Conservation (phyloP, 306 rosid genomes). For the Herpetospermum pedunculosum region DNA sequence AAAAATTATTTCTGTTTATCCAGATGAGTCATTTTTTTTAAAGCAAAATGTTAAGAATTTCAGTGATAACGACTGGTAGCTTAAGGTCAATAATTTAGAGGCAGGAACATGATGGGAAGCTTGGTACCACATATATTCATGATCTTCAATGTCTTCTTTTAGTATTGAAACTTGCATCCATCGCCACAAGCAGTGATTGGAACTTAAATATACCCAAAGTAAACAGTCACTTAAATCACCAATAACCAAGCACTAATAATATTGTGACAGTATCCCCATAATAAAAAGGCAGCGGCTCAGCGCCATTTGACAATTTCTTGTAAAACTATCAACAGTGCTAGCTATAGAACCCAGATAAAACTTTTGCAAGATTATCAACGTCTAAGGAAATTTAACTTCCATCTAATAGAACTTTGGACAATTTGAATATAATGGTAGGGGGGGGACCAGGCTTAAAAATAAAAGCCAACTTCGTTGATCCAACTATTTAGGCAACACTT, state of each 20-base stretch:
- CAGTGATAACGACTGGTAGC: background rate
- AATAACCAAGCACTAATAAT: background rate
- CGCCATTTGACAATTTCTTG: background rate
- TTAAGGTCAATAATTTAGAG: background rate
- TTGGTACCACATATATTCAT: background rate
- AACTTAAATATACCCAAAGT: background rate
- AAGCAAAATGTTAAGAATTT: background rate
- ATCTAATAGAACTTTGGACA: background rate
- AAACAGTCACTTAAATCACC: background rate
- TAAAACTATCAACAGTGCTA: background rate
- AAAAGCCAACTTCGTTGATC: background rate
- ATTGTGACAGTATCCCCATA: background rate
- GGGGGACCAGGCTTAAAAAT: background rate
- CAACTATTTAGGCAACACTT: background rate
- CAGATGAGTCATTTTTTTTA: background rate
- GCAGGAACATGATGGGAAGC: background rate
- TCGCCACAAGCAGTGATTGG: background rate
- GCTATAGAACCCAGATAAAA: background rate
- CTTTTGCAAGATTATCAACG: background rate
- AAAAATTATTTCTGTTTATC: background rate
- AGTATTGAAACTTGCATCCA: background rate
- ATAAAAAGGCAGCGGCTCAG: background rate
- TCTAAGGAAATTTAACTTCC: background rate
- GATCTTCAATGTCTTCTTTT: background rate
- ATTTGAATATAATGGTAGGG: background rate